Evolutionary conservation across 805 yeast species (phyloP).

Genomic region (Metschnikowia lachancei): DNA sequence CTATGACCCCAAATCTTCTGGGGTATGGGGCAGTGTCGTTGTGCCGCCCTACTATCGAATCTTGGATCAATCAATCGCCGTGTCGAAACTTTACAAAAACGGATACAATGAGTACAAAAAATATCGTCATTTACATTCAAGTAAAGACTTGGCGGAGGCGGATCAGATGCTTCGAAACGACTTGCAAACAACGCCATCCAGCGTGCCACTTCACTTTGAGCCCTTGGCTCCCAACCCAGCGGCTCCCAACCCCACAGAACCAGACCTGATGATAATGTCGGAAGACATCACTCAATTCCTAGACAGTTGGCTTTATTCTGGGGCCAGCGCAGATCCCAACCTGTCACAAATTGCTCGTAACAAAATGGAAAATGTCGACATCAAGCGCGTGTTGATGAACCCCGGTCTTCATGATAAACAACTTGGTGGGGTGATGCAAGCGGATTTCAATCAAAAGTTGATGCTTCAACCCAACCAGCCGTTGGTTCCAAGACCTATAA

Average conservation of each 20-base stretch:
- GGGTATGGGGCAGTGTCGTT: background rate
- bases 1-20: conserved; percentile 27
- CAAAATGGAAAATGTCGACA: conserved; percentile 25
- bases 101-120: conserved; percentile 33
- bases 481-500: background rate
- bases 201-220: background rate
- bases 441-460: conserved; percentile 4
- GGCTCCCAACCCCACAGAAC: background rate
- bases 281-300: conserved; percentile 6
- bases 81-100: conserved; percentile 38
- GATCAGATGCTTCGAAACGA: conserved; percentile 20
- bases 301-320: conserved; percentile 7
- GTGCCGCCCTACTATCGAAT: conserved; percentile 17
- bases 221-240: background rate
- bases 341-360: conserved; percentile 14
- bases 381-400: conserved; percentile 26
- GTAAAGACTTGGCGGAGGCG: conserved; percentile 32
- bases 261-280: background rate
- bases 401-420: conserved; percentile 12
- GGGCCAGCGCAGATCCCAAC: background rate
- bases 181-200: conserved; percentile 3
- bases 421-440: conserved; percentile 9
- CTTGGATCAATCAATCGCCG: conserved; percentile 44
- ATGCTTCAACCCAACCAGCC: background rate
- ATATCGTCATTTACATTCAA: conserved; percentile 31